Evolutionary conservation across 129 eudicot species (phyloP).

Genomic region (Pseudognaphalium luteoalbum): DNA sequence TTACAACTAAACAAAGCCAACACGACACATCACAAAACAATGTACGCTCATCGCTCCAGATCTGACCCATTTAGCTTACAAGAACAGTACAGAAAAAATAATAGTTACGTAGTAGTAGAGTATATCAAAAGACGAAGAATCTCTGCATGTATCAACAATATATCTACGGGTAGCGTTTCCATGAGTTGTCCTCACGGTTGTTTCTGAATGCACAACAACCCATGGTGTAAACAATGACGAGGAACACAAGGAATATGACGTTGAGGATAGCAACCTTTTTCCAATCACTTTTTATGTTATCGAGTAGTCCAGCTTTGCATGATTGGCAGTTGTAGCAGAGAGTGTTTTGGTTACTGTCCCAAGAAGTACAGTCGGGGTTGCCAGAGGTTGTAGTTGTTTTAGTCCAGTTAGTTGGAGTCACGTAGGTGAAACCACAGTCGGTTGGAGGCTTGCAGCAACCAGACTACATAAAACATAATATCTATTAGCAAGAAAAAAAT

Average conservation of each 20-base stretch:
- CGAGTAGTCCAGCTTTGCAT: conserved; percentile 91
- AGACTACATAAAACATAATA: conserved; percentile 47
- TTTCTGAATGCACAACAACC: conserved; percentile 88
- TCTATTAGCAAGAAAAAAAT: neutral
- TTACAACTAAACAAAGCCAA: conserved; percentile 5
- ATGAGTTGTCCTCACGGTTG: conserved; percentile 69
- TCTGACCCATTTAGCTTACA: neutral
- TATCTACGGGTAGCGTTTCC: conserved; percentile 70
- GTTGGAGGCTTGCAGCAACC: conserved; percentile 92
- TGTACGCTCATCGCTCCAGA: neutral
- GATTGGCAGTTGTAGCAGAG: conserved; percentile 81
- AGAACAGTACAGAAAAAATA: neutral
- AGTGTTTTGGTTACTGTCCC: conserved; percentile 54
- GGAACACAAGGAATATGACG: conserved; percentile 65
- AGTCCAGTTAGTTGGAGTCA: conserved; percentile 74
- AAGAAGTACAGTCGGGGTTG: conserved; percentile 58
- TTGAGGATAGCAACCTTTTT: conserved; percentile 77
- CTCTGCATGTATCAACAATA: neutral
- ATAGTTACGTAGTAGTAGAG: neutral
- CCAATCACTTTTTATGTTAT: conserved; percentile 86
- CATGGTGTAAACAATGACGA: conserved; percentile 66
- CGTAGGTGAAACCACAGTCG: conserved; percentile 54
- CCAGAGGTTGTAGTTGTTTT: conserved; percentile 12
- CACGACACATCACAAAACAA: neutral
- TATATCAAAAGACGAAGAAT: neutral